A percentile compares a stretch with the other conserved stretches of the same genome.
These are phyloP conservation scores for Fonsecaea erecta DNA, from an alignment of 2,329 filamentous ascomycete genomes.

Conservation along the genomic window DNA sequence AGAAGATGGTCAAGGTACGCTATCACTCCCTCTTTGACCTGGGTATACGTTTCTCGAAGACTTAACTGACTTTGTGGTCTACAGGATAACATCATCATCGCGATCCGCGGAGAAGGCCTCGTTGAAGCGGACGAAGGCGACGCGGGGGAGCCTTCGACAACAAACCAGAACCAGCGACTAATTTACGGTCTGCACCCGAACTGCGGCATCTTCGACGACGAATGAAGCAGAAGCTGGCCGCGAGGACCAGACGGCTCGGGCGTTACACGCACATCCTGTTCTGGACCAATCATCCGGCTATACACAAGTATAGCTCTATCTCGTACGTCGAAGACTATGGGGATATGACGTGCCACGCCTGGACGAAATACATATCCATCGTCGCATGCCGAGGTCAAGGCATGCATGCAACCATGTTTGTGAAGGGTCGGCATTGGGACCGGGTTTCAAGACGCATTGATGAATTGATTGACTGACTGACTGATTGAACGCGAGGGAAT, in stretches of 20 bases:
- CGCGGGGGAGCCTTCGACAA: slow-evolving; percentile 39
- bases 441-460: background rate
- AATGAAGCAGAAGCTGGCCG: slow-evolving; percentile 28
- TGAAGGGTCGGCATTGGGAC: background rate
- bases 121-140: slow-evolving; percentile 71
- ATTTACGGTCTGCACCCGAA: slow-evolving; percentile 95
- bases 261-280: too few species aligned
- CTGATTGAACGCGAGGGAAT: background rate
- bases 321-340: background rate
- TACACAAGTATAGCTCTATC: background rate
- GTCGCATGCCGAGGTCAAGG: background rate
- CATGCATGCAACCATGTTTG: background rate
- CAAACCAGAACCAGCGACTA: slow-evolving; percentile 50
- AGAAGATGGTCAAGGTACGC: slow-evolving; percentile 91
- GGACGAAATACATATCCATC: background rate
- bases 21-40: too few species aligned
- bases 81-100: slow-evolving; percentile 65
- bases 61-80: background rate
- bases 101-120: slow-evolving; percentile 79
- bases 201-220: slow-evolving; percentile 71
- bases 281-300: background rate
- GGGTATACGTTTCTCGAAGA: too few species aligned
- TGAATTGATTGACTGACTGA: background rate
- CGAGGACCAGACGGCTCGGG: too few species aligned
- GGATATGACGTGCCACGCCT: background rate